phyloP scores from a whole-genome alignment of 1,139 yeast species.

The Yamadazyma taylorii region DNA sequence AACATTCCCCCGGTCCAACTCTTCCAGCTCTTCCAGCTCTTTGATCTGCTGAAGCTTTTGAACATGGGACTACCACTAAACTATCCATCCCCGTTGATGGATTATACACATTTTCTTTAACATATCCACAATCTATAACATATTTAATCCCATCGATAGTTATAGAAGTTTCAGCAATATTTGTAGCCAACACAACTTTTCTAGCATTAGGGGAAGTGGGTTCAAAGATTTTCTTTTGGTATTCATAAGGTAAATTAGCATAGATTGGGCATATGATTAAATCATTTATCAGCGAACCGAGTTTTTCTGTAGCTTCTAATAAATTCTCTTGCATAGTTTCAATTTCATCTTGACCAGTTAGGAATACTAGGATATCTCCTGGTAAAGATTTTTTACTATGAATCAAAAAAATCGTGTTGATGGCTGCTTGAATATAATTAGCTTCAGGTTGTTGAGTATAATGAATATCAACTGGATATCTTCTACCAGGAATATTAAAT shows the following conservation, averaged over 20 bases:
- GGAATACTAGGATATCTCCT: conserved; percentile 89
- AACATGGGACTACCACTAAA: conserved; percentile 80
- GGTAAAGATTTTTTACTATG: conserved; percentile 64
- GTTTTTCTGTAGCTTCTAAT: conserved; percentile 59
- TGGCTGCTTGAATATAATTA: conserved; percentile 84
- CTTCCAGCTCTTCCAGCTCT: conserved; percentile 98
- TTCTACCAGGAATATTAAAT: conserved; percentile 83
- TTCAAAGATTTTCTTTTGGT: conserved; percentile 79
- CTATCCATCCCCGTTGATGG: conserved; percentile 90
- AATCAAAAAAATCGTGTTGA: conserved; percentile 74
- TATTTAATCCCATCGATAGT: conserved; percentile 89
- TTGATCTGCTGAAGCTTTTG: conserved; percentile 93
- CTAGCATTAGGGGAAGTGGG: conserved; percentile 80
- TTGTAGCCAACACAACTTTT: conserved; percentile 91
- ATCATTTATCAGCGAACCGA: conserved; percentile 64
- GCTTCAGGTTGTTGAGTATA: conserved; percentile 90
- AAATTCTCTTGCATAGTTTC: conserved; percentile 76
- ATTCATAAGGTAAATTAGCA: conserved; percentile 84
- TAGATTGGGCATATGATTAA: conserved; percentile 84
- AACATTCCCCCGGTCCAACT: conserved; percentile 95
- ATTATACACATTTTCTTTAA: conserved; percentile 81
- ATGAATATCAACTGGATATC: conserved; percentile 84
- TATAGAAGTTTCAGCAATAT: conserved; percentile 95
- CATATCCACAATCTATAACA: conserved; percentile 92
- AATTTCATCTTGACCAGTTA: conserved; percentile 95